phyloP scores from a whole-genome alignment of 257 asterid species.

The Forsythia viridissima region DNA sequence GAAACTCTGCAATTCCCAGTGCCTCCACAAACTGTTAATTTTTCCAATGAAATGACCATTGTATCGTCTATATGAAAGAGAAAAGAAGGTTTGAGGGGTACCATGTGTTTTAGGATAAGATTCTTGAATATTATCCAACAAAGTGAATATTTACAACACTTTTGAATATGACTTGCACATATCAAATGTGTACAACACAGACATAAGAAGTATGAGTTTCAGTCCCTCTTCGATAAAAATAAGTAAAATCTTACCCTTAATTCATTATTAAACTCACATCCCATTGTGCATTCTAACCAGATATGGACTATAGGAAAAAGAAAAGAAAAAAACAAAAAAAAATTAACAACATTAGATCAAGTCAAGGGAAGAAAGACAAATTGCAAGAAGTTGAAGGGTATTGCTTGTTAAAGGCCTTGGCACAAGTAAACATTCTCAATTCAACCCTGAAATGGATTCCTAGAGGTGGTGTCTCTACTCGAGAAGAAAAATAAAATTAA shows the following conservation, averaged over 20 bases:
- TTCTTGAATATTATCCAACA: background rate
- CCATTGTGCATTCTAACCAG: background rate
- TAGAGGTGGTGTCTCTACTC: background rate
- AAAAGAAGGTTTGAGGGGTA: background rate
- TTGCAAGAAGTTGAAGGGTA: background rate
- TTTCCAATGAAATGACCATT: background rate
- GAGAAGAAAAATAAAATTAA: slow-evolving; percentile 10
- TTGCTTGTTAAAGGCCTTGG: slow-evolving; percentile 1
- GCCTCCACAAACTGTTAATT: background rate
- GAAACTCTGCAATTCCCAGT: background rate
- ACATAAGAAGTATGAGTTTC: background rate
- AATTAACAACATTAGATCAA: background rate
- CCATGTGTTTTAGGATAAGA: background rate
- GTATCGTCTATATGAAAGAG: background rate
- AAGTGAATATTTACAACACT: background rate
- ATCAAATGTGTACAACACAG: background rate
- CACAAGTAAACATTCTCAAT: background rate
- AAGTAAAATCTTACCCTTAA: background rate
- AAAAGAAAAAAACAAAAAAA: background rate
- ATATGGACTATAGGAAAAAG: background rate
- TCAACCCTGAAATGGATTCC: background rate
- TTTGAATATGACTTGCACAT: background rate
- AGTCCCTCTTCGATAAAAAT: background rate
- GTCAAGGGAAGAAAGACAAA: slow-evolving; percentile 1
- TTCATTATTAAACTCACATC: background rate